phyloP scores from a whole-genome alignment of 2,329 filamentous ascomycete genomes.

The Trichoderma atroviride region DNA sequence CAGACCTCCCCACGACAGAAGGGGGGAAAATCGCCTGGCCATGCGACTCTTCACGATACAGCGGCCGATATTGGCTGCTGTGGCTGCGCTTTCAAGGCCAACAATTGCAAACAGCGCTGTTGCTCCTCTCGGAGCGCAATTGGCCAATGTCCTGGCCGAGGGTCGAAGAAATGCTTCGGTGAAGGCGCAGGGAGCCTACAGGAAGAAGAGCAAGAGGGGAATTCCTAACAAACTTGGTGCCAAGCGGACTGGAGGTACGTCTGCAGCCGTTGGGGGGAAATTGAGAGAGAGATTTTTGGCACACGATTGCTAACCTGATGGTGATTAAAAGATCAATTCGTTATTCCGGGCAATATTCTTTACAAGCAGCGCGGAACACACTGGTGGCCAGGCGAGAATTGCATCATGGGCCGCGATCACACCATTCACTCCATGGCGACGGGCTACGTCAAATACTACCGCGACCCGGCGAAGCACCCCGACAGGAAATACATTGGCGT shows the following conservation, averaged over 20 bases:
- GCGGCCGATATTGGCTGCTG: slow-evolving; percentile 48
- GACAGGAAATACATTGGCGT: slow-evolving; percentile 94
- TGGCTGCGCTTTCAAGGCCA: slow-evolving; percentile 37
- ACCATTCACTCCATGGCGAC: slow-evolving; percentile 85
- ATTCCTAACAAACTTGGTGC: slow-evolving; percentile 85
- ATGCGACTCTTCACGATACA: slow-evolving; percentile 54
- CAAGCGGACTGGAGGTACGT: slow-evolving; percentile 84
- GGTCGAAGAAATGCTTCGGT: slow-evolving; percentile 60
- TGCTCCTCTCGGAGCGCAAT: slow-evolving; percentile 34
- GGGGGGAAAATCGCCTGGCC: slow-evolving; percentile 30
- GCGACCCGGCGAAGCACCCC: slow-evolving; percentile 79
- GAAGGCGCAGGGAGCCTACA: slow-evolving; percentile 70
- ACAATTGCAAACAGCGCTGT: slow-evolving; percentile 29
- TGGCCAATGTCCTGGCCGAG: slow-evolving; percentile 48
- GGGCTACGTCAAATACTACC: slow-evolving; percentile 97
- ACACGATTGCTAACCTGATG: background rate
- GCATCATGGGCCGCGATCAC: slow-evolving; percentile 92
- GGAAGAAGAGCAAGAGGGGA: slow-evolving; percentile 61
- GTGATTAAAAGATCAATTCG: slow-evolving; percentile 73
- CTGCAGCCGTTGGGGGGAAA: background rate
- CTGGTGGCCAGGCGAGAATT: slow-evolving; percentile 96
- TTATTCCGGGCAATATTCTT: slow-evolving; percentile 95
- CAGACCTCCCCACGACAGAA: background rate
- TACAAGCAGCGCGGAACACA: slow-evolving; percentile 93
- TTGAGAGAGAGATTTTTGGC: background rate